Base-by-base conservation (phyloP, 352 stramenopile genomes). In the Phytophthora fragariae region DNA sequence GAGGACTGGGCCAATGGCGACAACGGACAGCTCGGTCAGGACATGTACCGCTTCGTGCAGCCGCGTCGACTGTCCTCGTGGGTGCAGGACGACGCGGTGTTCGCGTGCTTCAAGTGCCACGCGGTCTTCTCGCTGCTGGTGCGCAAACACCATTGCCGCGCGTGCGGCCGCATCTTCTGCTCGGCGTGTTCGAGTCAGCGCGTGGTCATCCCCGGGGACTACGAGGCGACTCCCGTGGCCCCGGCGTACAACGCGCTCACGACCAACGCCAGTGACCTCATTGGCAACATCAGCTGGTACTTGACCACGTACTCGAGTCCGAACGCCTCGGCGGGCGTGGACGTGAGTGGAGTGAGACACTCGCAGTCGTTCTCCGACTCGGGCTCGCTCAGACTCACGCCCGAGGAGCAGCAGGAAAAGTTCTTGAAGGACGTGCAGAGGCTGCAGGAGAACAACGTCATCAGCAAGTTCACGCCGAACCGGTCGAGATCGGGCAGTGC, bases 51-150 rank as follows among this genome's bases (percentile, higher is more conserved):
- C 21, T 96, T 96, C 50, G 89, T 96, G 50, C 89, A 96, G 81
- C 89, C 89, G 2, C 65, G 89, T 2, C 72, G 89, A 9, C 73
- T 96, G 17, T 94, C 87, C 3, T 94, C 86, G 12, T 96, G 89
- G 89, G 89, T 96, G 7, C 89, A 96, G 65, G 89, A 96, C 61
- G 89, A 96, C 63, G 89, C 89, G 0, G 89, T 96, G 1, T 93
- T 92, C 65, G 89, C 89, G 5, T 96, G 89, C 62, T 96, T 96
- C 77, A 94, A 93, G 75, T 96, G 89, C 68, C 87, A 94, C 73
- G 74, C 83, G 24, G 76, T 92, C 33, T 96, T 96, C 67, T 92
- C 89, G 56, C 72, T 96, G 53, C 68, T 96, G 29, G 71, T 94
- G 47, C 83, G 89, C 33, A 96, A 96, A 69, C 89, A 96, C 65